phyloP scores from a whole-genome alignment of 805 yeast species.

The Metschnikowia rubicola region DNA sequence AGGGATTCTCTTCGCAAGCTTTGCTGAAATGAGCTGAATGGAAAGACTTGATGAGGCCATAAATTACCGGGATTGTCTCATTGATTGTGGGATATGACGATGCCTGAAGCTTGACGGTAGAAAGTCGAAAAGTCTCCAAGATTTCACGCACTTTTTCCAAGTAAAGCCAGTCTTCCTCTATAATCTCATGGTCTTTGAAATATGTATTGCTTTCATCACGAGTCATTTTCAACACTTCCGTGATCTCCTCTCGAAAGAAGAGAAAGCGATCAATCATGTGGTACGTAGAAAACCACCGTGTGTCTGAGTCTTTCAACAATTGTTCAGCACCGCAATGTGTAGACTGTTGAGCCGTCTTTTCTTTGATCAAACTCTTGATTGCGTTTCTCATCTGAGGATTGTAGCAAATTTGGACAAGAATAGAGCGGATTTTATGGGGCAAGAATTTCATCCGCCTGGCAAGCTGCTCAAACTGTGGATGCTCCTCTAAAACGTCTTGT shows the following conservation, averaged over 20 bases:
- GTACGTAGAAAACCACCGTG: slow-evolving; percentile 3
- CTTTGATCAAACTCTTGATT: not conserved
- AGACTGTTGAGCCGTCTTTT: not conserved
- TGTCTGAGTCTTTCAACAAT: not conserved
- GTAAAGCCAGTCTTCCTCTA: too few relatives aligned
- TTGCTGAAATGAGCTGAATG: too few relatives aligned
- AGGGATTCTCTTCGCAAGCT: not conserved
- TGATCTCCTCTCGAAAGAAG: too few relatives aligned
- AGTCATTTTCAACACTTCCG: too few relatives aligned
- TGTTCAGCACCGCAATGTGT: not conserved
- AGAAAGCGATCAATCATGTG: not conserved
- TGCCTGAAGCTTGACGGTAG: not conserved
- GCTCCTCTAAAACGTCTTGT: not conserved
- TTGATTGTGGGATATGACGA: not conserved
- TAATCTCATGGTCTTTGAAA: too few relatives aligned
- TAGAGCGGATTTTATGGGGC: slow-evolving; percentile 1
- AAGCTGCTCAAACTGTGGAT: not conserved
- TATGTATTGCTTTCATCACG: too few relatives aligned
- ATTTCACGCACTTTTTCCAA: too few relatives aligned
- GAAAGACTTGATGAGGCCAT: not conserved
- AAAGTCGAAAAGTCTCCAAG: too few relatives aligned
- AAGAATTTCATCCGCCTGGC: slow-evolving; percentile 3
- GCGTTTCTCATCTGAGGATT: not conserved
- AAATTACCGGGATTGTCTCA: not conserved
- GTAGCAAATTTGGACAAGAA: not conserved